Base-by-base conservation (phyloP, 345 rosid genomes). In the Lenwebbia sp. region DNA sequence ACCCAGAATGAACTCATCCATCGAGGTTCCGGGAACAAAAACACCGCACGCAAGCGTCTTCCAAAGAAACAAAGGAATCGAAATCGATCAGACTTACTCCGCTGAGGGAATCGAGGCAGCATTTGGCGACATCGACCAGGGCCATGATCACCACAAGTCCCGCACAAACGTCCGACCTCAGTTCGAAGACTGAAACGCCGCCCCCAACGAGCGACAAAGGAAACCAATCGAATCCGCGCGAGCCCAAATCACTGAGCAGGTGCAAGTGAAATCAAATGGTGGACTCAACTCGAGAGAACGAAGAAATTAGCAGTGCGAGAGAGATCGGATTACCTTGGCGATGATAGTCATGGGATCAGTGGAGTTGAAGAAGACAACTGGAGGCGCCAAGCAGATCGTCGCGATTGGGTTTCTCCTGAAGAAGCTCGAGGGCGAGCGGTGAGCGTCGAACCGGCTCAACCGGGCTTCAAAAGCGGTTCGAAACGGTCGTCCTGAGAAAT, bases 21-120 rank as follows among this genome's bases (percentile, higher is more conserved):
- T 70, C 78, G 78, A 70, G 78, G 47, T 70, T 4, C 78, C 14
- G 44, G 40, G 4, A 85, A 47, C 41, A 37, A 23, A 84, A 33
- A 30, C 54, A 12, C 50, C 74, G 37, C 4, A 52, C 14, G 44
- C 44, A 21, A 62, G 55, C 44, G 22, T 76, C 11, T 12, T 7
- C 10, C 7, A 33, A 22, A 49, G 17, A 4, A 52, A 14, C 15
- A 82, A 37, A 26, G 19, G 50, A 21, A 22, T n/a, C 41, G 58
- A 44, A 37, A 82, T 22, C 83, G 52, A 88, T 4, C 82, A 22
- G 23, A 90, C 91, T 95, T 87, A 96, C 99, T 88, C 93, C 95
- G 85, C 88, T 83, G 91, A 96, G 91, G 89, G 99, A 94, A 89
- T 94, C 96, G 84, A 94, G 93, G 92, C 95, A 94, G 83, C 93